Base-by-base conservation (phyloP, 2,329 filamentous ascomycete species). In the Chaetothyriales sp. region DNA sequence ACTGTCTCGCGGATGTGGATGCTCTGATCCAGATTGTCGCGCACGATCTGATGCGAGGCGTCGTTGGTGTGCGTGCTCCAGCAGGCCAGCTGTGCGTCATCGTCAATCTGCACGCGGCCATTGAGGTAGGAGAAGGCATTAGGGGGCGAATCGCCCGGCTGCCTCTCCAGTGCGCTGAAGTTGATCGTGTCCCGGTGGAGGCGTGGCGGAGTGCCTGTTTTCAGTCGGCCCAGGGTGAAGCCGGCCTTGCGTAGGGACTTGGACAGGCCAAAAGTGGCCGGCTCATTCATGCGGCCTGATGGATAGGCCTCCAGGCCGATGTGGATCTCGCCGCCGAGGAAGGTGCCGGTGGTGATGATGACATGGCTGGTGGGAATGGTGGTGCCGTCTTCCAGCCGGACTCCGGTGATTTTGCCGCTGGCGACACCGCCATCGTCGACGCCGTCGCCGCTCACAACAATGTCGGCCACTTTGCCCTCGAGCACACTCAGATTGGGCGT, bases 1-100 rank as follows among this genome's bases (percentile, higher is more conserved):
- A 98, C 86, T 0, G 88, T 90, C 67, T 98, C 92, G 20, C 92
- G 82, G 56, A 98, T 97, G 65, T 98, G 92, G 37, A 98, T 86
- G 0, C 88, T 94, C 65, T 95, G 94, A 64, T 94, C 85, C n/a
- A 98, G 78, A 63, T 97, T 95, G 5, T 80, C 79, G 46, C 88
- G 81, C 54, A 95, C 84, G 48, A 98, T 78, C 15, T 86, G 80
- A 68, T 98, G 92, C 0, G 88, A 82, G 4, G 75, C 77, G 47
- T 82, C 75, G 63, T 95, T 97, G 20, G 92, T 98, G 63, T 89
- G 81, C 1, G 90, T 95, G 52, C 82, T 80, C 74, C 87, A 82
- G 71, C 89, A 95, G n/a, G 80, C 75, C 40, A 97, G 73, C 69
- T 98, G 92, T 9, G 86, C 76, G 63, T 86, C 72, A 33, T 70